Evolutionary conservation across 768 basidiomycete species (phyloP).

Genomic region (Termitomyces sp.): DNA sequence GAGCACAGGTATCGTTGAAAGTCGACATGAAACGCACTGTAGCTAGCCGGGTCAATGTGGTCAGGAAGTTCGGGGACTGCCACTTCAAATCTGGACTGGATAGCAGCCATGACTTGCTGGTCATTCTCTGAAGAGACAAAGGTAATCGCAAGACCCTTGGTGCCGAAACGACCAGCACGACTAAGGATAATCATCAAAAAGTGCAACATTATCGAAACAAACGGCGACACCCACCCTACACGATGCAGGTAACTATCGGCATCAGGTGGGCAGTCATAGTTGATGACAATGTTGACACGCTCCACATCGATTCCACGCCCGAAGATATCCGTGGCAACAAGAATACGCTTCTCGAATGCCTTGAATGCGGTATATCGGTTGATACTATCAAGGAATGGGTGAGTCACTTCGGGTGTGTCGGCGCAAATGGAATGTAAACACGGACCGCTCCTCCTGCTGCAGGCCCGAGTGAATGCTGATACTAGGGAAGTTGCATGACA

Average conservation of each 20-base stretch:
- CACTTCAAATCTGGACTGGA: slow-evolving; percentile 96
- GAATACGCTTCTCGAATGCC: slow-evolving; percentile 97
- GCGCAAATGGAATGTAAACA: slow-evolving; percentile 2
- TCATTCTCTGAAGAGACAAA: slow-evolving; percentile 93
- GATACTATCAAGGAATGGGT: slow-evolving; percentile 49
- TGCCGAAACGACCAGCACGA: slow-evolving; percentile 98
- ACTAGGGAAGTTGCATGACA: slow-evolving; percentile 97
- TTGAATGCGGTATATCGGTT: slow-evolving; percentile 97
- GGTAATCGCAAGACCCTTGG: slow-evolving; percentile 97
- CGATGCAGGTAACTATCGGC: slow-evolving; percentile 98
- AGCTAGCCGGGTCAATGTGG: slow-evolving; percentile 89
- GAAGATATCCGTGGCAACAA: slow-evolving; percentile 98
- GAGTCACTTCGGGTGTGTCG: not conserved
- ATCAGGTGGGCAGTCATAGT: slow-evolving; percentile 96
- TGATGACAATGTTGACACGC: slow-evolving; percentile 98
- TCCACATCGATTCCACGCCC: slow-evolving; percentile 99
- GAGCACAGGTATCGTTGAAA: not conserved
- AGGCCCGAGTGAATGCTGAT: slow-evolving; percentile 96
- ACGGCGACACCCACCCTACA: slow-evolving; percentile 62
- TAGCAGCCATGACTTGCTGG: slow-evolving; percentile 88
- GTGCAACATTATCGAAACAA: not conserved
- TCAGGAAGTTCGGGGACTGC: slow-evolving; percentile 94
- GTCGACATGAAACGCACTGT: slow-evolving; percentile 59
- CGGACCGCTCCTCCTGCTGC: slow-evolving; percentile 92
- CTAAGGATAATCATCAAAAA: slow-evolving; percentile 28